Evolutionary conservation across 2,329 filamentous ascomycete species (phyloP).

Genomic region (Chaetomiaceae sp.): DNA sequence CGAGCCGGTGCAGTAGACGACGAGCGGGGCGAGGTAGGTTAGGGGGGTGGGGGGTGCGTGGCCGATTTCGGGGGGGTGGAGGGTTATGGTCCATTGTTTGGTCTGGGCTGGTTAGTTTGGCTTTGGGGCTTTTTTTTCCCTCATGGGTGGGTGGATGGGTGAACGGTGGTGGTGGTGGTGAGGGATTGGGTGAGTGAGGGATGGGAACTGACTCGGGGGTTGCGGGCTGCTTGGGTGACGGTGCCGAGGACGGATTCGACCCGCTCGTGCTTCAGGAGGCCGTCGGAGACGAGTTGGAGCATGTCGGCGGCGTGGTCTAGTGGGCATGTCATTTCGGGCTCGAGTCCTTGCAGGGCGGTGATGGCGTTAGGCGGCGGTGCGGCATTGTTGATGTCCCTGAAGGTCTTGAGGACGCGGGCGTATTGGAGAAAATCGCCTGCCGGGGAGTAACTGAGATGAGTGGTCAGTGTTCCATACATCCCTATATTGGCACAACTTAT

Average conservation of each 20-base stretch:
- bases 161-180: not conserved
- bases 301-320: constrained; percentile 21
- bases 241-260: constrained; percentile 10
- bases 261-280: constrained; percentile 12
- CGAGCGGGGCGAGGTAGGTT: constrained; percentile 9
- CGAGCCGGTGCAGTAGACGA: constrained; percentile 23
- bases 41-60: not conserved
- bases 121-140: not conserved
- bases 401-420: constrained; percentile 12
- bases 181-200: too few species aligned
- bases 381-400: constrained; percentile 12
- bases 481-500: too few species aligned
- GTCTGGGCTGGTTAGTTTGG: too few species aligned
- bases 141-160: not conserved
- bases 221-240: not conserved
- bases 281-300: constrained; percentile 19
- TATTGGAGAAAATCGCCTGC: constrained; percentile 18
- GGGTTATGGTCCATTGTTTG: constrained; percentile 7
- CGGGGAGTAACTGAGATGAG: constrained; percentile 17
- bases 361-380: constrained; percentile 13
- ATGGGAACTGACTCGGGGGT: not conserved
- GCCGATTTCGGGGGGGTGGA: not conserved
- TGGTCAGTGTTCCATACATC: too few species aligned
- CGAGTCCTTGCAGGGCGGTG: constrained; percentile 9
- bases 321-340: constrained; percentile 16